Percentiles rank a stretch among this genome's conserved stretches.
Conservation (phyloP, 2,329 filamentous ascomycete genomes). For the Davidsoniella australis region DNA sequence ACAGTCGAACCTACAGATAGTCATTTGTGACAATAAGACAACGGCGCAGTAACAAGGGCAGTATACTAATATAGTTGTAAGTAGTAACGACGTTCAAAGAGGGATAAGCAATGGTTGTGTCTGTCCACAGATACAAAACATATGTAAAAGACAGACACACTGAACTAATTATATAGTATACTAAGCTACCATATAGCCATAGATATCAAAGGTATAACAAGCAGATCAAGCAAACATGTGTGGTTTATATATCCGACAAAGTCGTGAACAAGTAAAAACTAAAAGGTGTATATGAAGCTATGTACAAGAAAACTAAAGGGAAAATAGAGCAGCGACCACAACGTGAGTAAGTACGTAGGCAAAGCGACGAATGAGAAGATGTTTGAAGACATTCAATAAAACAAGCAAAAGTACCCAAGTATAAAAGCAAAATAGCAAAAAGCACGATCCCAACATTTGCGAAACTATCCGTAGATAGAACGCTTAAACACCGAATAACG, state of each 20-base stretch:
- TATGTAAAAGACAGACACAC: too few relatives aligned
- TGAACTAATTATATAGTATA: too few relatives aligned
- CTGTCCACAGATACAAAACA: too few relatives aligned
- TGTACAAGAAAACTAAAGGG: conserved; percentile 6
- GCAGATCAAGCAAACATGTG: background rate
- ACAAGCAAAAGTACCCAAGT: background rate
- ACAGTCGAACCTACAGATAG: background rate
- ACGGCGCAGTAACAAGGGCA: too few relatives aligned
- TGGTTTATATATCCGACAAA: too few relatives aligned
- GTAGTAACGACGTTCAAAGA: background rate
- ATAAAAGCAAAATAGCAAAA: background rate
- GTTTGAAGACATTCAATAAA: background rate
- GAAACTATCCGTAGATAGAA: too few relatives aligned
- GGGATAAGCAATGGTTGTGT: too few relatives aligned
- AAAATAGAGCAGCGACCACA: background rate
- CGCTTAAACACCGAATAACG: too few relatives aligned
- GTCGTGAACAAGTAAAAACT: background rate
- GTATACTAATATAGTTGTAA: background rate
- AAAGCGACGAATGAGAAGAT: background rate
- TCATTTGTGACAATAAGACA: too few relatives aligned
- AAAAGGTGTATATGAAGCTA: conserved; percentile 11
- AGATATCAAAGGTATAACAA: too few relatives aligned
- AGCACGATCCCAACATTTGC: background rate
- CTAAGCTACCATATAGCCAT: too few relatives aligned
- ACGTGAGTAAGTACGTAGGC: background rate